Conservation (phyloP, 176 grass and related monocot species). For the Aegilops umbellulata region DNA sequence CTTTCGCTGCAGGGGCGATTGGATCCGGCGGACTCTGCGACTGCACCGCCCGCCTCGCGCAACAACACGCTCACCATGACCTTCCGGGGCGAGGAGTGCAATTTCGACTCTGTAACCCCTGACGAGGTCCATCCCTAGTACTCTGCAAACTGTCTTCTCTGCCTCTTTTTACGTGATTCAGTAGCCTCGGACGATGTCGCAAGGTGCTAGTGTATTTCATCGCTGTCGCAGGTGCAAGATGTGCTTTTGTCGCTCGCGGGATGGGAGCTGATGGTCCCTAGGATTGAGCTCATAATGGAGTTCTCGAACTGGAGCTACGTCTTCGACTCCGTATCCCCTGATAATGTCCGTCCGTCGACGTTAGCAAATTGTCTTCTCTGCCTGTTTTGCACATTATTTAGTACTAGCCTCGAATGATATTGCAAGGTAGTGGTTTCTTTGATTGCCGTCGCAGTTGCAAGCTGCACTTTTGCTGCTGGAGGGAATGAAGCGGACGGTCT, state of each 20-base stretch:
- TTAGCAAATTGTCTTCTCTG: neutral
- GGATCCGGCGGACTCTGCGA: neutral
- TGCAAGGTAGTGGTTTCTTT: neutral
- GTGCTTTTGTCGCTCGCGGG: slow-evolving; percentile 84
- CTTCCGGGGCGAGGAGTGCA: slow-evolving; percentile 71
- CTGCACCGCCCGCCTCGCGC: slow-evolving; percentile 23
- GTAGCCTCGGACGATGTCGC: neutral
- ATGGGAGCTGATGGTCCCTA: slow-evolving; percentile 49
- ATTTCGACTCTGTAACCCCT: slow-evolving; percentile 79
- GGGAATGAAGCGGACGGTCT: slow-evolving; percentile 47
- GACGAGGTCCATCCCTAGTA: slow-evolving; percentile 54
- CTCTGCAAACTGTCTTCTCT: neutral
- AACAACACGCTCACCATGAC: slow-evolving; percentile 91
- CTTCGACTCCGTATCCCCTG: slow-evolving; percentile 92
- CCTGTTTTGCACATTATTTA: neutral
- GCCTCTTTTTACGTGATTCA: neutral
- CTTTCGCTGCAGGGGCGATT: slow-evolving; percentile 47
- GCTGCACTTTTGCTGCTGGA: slow-evolving; percentile 86
- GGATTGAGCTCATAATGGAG: neutral
- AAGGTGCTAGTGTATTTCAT: neutral
- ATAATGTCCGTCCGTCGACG: slow-evolving; percentile 55
- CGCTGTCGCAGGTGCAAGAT: slow-evolving; percentile 74
- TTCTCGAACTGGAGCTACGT: slow-evolving; percentile 1
- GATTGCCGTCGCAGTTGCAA: slow-evolving; percentile 57
- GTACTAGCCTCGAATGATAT: neutral